Conservation (phyloP, 2,329 filamentous ascomycete species). For the Neofusicoccum sp. region DNA sequence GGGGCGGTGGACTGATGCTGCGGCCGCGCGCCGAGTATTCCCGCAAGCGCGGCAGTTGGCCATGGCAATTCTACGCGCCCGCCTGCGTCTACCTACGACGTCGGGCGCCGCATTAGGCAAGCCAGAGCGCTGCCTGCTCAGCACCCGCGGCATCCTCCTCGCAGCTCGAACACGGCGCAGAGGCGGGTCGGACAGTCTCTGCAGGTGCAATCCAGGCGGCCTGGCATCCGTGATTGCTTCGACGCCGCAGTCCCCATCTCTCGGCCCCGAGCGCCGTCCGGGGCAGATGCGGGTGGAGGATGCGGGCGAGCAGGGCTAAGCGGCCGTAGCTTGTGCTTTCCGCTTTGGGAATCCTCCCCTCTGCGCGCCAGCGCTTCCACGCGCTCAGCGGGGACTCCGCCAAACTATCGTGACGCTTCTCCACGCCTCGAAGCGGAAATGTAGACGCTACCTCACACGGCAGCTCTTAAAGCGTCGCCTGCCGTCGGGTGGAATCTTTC, state of each 20-base stretch:
- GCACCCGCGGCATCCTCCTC: background rate
- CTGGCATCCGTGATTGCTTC: background rate
- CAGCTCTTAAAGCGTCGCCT: background rate
- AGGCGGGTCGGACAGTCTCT: background rate
- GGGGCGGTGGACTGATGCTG: conserved; percentile 5
- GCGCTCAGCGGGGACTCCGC: background rate
- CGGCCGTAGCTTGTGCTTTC: background rate
- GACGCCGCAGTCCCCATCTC: background rate
- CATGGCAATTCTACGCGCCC: background rate
- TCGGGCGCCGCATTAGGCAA: background rate
- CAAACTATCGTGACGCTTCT: background rate
- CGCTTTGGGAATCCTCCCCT: conserved; percentile 8
- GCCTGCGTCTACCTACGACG: background rate
- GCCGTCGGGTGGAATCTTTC: background rate
- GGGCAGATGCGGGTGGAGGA: background rate
- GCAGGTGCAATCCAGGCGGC: background rate
- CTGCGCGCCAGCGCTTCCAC: background rate
- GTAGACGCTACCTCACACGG: conserved; percentile 6
- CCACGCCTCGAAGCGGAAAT: conserved; percentile 14
- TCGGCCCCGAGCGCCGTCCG: background rate
- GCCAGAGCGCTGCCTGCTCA: background rate
- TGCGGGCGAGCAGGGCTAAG: background rate
- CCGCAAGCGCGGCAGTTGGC: background rate
- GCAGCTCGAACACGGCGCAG: background rate
- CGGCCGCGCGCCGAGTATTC: conserved; percentile 1